Evolutionary conservation across 495 filamentous ascomycete species (phyloP), one percentile per base, ranked within the genome.

Genomic region (Penicillium roqueforti): DNA sequence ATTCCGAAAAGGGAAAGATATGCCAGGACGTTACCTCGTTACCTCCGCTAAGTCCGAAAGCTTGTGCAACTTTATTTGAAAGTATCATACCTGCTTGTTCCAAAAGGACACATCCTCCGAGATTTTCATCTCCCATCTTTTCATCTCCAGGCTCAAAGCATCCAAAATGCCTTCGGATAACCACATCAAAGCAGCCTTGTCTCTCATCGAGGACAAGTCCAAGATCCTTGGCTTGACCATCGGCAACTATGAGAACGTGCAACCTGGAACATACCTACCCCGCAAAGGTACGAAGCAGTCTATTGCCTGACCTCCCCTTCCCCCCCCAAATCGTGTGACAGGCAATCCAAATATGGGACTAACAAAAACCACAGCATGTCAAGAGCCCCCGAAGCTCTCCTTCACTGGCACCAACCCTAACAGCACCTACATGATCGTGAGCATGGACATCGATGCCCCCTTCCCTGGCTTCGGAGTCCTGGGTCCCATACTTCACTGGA

Each of bases 381-480:
- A 71, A 39, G 39, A 53, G 0, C 55, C 61, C 3, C 72, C 72
- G 0, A 38, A 61, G 34, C 39, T 75, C 23, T 50, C 54, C 14
- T 68, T 71, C 56, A 10, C 42, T n/a, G 51, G 53, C 7, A 42
- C 63, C 7, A 58, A 59, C 16, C 47, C 65, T 2, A 31, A 52
- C 22, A 61, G 55, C 28, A 68, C 62, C 36, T 83, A 82, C 56
- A n/a, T 83, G 16, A 57, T 75, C 37, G 62, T 80, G 18, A 58
- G 58, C 26, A 54, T 83, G 20, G 81, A 83, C 47, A 67, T 80
- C 39, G 80, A 81, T 57, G 76, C 76, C 0, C 81, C 81, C 0
- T 78, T 83, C 61, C 72, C 77, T 1, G 74, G 71, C 11, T 76
- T 77, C 48, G 29, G 44, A 14, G 22, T 66, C 16, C 59, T 74